These are phyloP conservation scores for Hanseniaspora pseudoguilliermondii DNA, from an alignment of 805 yeast species.

Conservation along the genomic window DNA sequence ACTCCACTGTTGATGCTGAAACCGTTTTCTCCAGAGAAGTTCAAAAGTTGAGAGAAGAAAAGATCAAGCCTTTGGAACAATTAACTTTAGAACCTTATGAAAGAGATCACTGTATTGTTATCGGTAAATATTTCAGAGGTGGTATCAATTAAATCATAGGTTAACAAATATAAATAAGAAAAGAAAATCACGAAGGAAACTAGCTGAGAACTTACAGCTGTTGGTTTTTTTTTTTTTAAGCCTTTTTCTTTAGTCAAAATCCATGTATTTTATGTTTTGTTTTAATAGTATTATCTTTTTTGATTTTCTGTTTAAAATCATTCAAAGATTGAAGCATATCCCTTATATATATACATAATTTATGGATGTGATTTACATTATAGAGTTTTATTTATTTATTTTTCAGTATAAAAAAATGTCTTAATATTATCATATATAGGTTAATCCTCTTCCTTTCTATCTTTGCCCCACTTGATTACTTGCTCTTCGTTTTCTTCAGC, in stretches of 20 bases:
- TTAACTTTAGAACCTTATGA: conserved; percentile 98
- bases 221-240: background rate
- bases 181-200: background rate
- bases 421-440: background rate
- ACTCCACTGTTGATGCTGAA: conserved; percentile 98
- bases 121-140: conserved; percentile 91
- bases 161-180: background rate
- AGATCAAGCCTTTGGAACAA: conserved; percentile 96
- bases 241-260: background rate
- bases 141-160: conserved; percentile 33
- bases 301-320: no score
- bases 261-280: no score
- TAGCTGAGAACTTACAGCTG: background rate
- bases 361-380: no score
- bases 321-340: no score
- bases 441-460: conserved; percentile 8
- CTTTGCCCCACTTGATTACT: conserved; percentile 8
- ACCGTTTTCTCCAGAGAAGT: conserved; percentile 99
- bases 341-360: no score
- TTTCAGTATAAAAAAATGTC: background rate
- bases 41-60: conserved; percentile 96
- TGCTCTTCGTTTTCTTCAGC: background rate
- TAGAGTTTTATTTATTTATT: background rate
- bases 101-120: conserved; percentile 98
- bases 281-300: no score